Evolutionary conservation across 768 basidiomycete genomes (phyloP).

Genomic region (Rhodotorula babjevae): DNA sequence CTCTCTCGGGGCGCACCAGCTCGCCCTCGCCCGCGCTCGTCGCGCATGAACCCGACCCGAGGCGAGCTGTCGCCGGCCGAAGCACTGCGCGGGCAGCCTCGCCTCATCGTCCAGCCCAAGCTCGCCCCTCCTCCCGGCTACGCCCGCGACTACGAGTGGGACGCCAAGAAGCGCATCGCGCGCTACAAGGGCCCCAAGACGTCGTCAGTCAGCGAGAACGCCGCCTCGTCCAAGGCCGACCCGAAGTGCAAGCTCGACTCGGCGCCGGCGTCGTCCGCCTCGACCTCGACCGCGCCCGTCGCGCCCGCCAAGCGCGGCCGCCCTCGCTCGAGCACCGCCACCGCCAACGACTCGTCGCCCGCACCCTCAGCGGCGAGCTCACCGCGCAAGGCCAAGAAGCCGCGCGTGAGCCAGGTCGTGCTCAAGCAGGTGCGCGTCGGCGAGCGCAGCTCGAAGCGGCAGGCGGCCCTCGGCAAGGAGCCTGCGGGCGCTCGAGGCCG

Average conservation of each 20-base stretch:
- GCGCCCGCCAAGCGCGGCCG: conserved; percentile 13
- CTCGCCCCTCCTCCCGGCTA: conserved; percentile 32
- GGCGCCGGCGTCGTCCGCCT: background rate
- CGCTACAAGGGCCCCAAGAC: conserved; percentile 18
- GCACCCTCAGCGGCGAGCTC: background rate
- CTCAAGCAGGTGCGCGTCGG: background rate
- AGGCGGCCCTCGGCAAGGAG: background rate
- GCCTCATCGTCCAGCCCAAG: conserved; percentile 28
- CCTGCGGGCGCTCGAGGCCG: conserved; percentile 1
- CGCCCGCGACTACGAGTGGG: conserved; percentile 25
- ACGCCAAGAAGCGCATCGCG: background rate
- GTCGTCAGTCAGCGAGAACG: background rate
- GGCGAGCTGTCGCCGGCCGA: conserved; percentile 4
- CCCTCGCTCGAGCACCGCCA: background rate
- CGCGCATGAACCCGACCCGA: conserved; percentile 11
- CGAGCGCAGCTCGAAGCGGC: background rate
- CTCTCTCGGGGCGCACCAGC: background rate
- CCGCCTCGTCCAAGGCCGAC: background rate
- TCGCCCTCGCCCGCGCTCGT: conserved; percentile 1
- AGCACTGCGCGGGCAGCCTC: conserved; percentile 4
- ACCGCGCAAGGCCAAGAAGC: background rate
- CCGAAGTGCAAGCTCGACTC: background rate
- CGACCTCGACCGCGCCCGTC: background rate
- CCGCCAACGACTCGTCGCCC: background rate
- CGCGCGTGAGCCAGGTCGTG: background rate